phyloP scores from a whole-genome alignment of 2,329 filamentous ascomycete genomes.

The Simplicillium aogashimaense region DNA sequence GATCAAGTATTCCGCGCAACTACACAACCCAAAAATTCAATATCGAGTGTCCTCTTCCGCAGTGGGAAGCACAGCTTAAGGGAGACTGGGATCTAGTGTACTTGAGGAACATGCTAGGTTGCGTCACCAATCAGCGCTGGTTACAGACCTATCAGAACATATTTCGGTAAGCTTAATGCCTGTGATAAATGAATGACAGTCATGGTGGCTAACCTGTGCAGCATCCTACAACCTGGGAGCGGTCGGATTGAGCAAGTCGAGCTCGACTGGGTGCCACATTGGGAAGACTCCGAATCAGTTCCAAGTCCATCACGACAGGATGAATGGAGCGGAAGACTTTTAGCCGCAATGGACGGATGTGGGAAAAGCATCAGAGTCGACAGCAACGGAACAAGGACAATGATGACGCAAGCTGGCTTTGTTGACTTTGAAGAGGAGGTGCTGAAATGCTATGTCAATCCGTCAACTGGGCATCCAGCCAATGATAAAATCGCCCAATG shows the following conservation, averaged over 20 bases:
- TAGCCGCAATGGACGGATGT: too few species aligned
- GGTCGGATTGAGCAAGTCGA: conserved; percentile 83
- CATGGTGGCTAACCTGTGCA: conserved; percentile 19
- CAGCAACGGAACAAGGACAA: conserved; percentile 18
- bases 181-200: not conserved
- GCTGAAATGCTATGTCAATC: conserved; percentile 62
- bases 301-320: too few species aligned
- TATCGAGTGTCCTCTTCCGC: conserved; percentile 64
- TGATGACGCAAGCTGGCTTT: conserved; percentile 65
- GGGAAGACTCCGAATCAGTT: conserved; percentile 41
- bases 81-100: conserved; percentile 72
- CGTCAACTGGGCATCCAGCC: conserved; percentile 56
- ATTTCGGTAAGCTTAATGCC: conserved; percentile 43
- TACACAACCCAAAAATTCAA: conserved; percentile 50
- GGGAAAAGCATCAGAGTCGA: too few species aligned
- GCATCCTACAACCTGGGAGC: conserved; percentile 64
- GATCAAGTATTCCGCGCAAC: conserved; percentile 57
- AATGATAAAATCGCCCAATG: conserved; percentile 64
- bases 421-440: conserved; percentile 65
- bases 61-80: conserved; percentile 11
- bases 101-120: conserved; percentile 68
- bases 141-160: conserved; percentile 61
- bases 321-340: too few species aligned
- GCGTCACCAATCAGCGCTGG: conserved; percentile 61
- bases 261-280: conserved; percentile 70